These are phyloP conservation scores for Leccinellum luteum DNA, from an alignment of 768 basidiomycete genomes.

Conservation along the genomic window DNA sequence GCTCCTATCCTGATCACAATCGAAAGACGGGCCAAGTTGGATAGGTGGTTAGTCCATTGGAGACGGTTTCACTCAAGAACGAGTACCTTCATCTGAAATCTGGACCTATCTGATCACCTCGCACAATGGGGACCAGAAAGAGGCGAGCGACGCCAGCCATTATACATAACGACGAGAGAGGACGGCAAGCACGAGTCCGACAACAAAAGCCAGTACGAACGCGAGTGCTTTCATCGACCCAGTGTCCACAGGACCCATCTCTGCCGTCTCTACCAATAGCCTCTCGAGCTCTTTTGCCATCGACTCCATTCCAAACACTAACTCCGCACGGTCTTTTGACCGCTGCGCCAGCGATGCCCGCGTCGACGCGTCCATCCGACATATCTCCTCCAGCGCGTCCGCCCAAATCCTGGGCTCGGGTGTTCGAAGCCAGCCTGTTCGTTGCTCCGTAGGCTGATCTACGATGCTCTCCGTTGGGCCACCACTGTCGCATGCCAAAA, in stretches of 20 bases:
- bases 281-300: slow-evolving; percentile 63
- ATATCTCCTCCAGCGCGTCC: slow-evolving; percentile 59
- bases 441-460: slow-evolving; percentile 34
- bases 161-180: slow-evolving; percentile 13
- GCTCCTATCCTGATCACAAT: not conserved
- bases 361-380: slow-evolving; percentile 23
- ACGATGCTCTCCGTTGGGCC: slow-evolving; percentile 89
- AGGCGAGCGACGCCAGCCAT: not conserved
- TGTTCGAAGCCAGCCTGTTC: slow-evolving; percentile 76
- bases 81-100: too few relatives aligned
- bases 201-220: slow-evolving; percentile 19
- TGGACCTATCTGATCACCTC: not conserved
- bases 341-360: slow-evolving; percentile 44
- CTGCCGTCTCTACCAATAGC: slow-evolving; percentile 52
- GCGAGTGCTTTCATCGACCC: slow-evolving; percentile 17
- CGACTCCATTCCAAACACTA: slow-evolving; percentile 72
- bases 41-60: not conserved
- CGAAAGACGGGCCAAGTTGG: too few relatives aligned
- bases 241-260: slow-evolving; percentile 45
- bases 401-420: slow-evolving; percentile 72
- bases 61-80: too few relatives aligned
- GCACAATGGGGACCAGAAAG: not conserved
- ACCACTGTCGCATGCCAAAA: slow-evolving; percentile 82
- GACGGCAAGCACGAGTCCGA: slow-evolving; percentile 25
- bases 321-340: slow-evolving; percentile 59